Evolutionary conservation across 805 yeast genomes (phyloP).

Genomic region (Yarrowia hollandica): DNA sequence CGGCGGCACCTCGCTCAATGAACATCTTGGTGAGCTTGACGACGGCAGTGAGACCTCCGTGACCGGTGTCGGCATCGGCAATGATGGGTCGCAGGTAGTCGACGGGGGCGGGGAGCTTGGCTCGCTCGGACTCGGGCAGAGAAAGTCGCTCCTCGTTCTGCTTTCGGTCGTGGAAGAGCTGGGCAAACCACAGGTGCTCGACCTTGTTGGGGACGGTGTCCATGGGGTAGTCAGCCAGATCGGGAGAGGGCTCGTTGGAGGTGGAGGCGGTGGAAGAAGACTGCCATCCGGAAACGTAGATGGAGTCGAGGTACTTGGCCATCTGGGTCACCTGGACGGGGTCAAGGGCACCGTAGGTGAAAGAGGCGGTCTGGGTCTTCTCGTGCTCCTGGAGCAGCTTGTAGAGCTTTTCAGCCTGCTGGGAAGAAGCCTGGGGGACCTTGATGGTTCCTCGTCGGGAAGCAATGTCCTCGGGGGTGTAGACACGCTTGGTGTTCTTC

Average conservation of each 20-base stretch:
- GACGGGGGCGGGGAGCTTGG: constrained; percentile 60
- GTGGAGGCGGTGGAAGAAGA: constrained; percentile 97
- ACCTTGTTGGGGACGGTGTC: constrained; percentile 99
- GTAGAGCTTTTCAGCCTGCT: constrained; percentile 81
- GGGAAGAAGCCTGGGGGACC: constrained; percentile 70
- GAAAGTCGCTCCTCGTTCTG: constrained; percentile 80
- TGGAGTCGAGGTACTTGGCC: constrained; percentile 91
- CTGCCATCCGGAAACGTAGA: constrained; percentile 98
- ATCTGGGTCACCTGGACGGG: constrained; percentile 95
- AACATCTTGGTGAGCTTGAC: constrained; percentile 93
- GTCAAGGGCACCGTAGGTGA: constrained; percentile 94
- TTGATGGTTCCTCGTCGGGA: constrained; percentile 80
- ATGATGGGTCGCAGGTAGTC: constrained; percentile 93
- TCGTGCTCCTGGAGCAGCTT: constrained; percentile 70
- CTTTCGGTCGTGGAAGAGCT: constrained; percentile 94
- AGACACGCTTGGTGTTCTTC: constrained; percentile 82
- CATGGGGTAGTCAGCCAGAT: constrained; percentile 97
- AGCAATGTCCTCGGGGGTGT: constrained; percentile 86
- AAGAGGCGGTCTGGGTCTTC: constrained; percentile 67
- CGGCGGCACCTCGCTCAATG: constrained; percentile 98
- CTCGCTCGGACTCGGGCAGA: constrained; percentile 62
- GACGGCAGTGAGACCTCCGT: constrained; percentile 96
- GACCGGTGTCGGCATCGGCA: constrained; percentile 99
- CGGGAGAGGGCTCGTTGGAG: constrained; percentile 97
- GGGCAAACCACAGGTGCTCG: constrained; percentile 95